Evolutionary conservation across 2,329 filamentous ascomycete species (phyloP), one percentile per base, ranked within the genome.

Genomic region (Claviceps paspali): DNA sequence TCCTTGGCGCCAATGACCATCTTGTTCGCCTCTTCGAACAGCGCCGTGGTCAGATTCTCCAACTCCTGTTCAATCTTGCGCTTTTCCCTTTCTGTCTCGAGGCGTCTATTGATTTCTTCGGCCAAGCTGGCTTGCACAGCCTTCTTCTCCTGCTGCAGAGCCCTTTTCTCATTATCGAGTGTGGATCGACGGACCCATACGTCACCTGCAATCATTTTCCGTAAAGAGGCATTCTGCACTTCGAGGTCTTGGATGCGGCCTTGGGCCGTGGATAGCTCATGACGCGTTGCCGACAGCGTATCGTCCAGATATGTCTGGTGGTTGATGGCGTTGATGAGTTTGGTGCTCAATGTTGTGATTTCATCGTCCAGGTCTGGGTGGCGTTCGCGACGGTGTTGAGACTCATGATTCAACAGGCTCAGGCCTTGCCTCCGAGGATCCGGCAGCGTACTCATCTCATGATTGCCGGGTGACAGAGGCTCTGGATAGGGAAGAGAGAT

Each of bases 21-120:
- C 68, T 82, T 87, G 62, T 98, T 96, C 35, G 91, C 91, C 64
- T 98, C 88, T 54, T 96, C 86, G 45, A 98, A 98, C n/a, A 98
- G 69, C 21, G 85, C 86, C 2, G 85, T 78, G 0, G 91, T 96
- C 45, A 98, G 60, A 36, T 76, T 83, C 60, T 96, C 91, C 32
- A 98, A 64, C 58, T 98, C 91, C 47, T 82, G 78, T 56, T 98
- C 91, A 22, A 95, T 94, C 44, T 78, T 78, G 57, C 81, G 83
- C 65, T 91, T 94, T 39, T 84, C 82, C 54, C 74, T 77, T 51
- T 87, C 81, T 9, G 72, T 72, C 32, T 76, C 70, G 6, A 65
- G 56, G n/a, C 79, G 72, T 45, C 73, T 66, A 34, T 63, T 68
- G 49, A 67, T 76, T 55, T 88, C 82, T 40, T 81, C 78, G 12